phyloP scores from a whole-genome alignment of 352 stramenopile genomes.

The Phytophthora ohioensis region DNA sequence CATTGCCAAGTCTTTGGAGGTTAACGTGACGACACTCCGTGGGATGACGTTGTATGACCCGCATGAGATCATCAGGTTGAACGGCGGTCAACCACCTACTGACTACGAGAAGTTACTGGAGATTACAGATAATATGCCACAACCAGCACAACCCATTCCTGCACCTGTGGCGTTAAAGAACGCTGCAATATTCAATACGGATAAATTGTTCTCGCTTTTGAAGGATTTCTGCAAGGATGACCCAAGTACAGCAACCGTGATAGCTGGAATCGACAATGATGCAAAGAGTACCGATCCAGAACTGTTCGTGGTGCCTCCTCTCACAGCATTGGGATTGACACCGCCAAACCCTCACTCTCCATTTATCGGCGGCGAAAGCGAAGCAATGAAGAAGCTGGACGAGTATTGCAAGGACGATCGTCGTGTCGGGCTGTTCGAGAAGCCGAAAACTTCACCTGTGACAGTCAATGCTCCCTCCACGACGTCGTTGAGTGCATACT shows the following conservation, averaged over 20 bases:
- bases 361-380: constrained; percentile 64
- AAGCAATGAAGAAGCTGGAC: constrained; percentile 57
- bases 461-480: constrained; percentile 89
- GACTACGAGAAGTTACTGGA: constrained; percentile 68
- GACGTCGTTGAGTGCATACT: constrained; percentile 94
- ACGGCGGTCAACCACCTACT: constrained; percentile 47
- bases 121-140: constrained; percentile 60
- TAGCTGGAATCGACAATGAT: constrained; percentile 38
- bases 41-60: constrained; percentile 71
- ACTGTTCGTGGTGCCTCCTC: constrained; percentile 50
- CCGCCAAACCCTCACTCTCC: constrained; percentile 50
- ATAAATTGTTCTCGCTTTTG: constrained; percentile 42
- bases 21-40: constrained; percentile 47
- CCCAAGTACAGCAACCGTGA: constrained; percentile 14
- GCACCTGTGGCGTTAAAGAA: constrained; percentile 38
- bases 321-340: constrained; percentile 52
- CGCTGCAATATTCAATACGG: constrained; percentile 29
- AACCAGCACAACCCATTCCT: constrained; percentile 57
- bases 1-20: constrained; percentile 43
- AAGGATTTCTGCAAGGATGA: constrained; percentile 37
- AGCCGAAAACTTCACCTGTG: constrained; percentile 94
- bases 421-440: constrained; percentile 94
- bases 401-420: constrained; percentile 67
- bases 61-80: constrained; percentile 59
- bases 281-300: constrained; percentile 4